phyloP scores from a whole-genome alignment of 371 early-diverging fungal genomes.

The Rhizopus sp. region DNA sequence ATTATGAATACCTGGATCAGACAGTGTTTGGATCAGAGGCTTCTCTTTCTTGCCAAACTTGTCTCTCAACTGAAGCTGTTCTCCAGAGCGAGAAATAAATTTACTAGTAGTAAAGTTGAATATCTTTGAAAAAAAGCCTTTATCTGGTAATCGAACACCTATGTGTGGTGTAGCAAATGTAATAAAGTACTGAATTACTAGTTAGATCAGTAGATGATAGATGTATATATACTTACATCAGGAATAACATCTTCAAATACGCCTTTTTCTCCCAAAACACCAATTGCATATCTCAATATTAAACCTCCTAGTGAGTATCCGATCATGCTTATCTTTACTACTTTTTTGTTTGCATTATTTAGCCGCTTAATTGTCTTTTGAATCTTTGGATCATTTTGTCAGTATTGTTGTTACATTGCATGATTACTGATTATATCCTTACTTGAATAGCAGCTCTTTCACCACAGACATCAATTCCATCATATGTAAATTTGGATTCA shows the following conservation, averaged over 20 bases:
- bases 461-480: slow-evolving; percentile 74
- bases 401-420: neutral
- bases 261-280: slow-evolving; percentile 59
- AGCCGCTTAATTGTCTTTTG: slow-evolving; percentile 16
- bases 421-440: slow-evolving; percentile 4
- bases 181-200: slow-evolving; percentile 45
- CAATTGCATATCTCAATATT: slow-evolving; percentile 72
- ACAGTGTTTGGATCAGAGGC: slow-evolving; percentile 60
- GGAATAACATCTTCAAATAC: slow-evolving; percentile 60
- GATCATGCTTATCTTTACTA: slow-evolving; percentile 65
- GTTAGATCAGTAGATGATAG: neutral
- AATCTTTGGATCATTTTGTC: slow-evolving; percentile 5
- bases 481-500: slow-evolving; percentile 62
- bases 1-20: slow-evolving; percentile 55
- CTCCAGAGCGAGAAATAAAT: slow-evolving; percentile 61
- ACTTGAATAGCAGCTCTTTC: slow-evolving; percentile 48
- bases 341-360: slow-evolving; percentile 18
- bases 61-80: slow-evolving; percentile 59
- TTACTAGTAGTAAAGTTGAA: slow-evolving; percentile 55
- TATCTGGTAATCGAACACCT: slow-evolving; percentile 54
- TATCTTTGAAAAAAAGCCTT: slow-evolving; percentile 30
- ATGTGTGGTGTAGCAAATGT: slow-evolving; percentile 85
- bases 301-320: slow-evolving; percentile 87
- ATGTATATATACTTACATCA: slow-evolving; percentile 35
- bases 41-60: slow-evolving; percentile 29